Evolutionary conservation across 176 grass and related monocot genomes (phyloP).

Genomic region (Chloris gayana): DNA sequence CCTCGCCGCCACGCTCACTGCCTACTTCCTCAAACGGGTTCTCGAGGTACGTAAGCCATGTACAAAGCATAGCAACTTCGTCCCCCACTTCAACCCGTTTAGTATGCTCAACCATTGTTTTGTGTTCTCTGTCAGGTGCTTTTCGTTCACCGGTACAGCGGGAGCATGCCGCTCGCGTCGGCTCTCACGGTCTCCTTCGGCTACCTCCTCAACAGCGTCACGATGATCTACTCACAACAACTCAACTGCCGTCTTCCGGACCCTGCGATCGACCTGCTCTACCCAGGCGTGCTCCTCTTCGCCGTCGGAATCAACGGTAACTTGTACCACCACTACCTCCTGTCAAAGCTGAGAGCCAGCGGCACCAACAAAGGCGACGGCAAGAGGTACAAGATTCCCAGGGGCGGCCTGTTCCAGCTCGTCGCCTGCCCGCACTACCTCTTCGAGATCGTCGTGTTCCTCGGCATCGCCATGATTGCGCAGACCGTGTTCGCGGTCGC

Average conservation of each 20-base stretch:
- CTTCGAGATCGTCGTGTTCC: conserved; percentile 70
- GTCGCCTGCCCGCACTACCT: conserved; percentile 80
- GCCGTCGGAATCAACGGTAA: conserved; percentile 30
- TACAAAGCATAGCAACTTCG: background rate
- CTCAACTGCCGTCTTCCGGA: conserved; percentile 41
- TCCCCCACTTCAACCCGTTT: background rate
- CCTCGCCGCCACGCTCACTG: conserved; percentile 48
- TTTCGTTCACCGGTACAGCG: conserved; percentile 65
- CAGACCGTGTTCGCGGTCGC: conserved; percentile 58
- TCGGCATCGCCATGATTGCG: conserved; percentile 66
- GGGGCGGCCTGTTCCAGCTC: conserved; percentile 61
- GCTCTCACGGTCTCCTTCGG: conserved; percentile 42
- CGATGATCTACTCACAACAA: conserved; percentile 62
- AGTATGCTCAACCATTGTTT: background rate
- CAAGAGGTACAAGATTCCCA: conserved; percentile 65
- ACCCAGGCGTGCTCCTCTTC: conserved; percentile 40
- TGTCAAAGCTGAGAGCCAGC: conserved; percentile 42
- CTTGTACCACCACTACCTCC: conserved; percentile 65
- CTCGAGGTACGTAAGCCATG: conserved; percentile 25
- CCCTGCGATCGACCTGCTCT: conserved; percentile 51
- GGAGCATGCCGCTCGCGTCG: conserved; percentile 45
- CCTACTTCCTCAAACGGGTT: conserved; percentile 76
- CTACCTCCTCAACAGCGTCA: conserved; percentile 49
- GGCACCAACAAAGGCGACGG: background rate
- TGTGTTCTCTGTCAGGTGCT: conserved; percentile 37